Evolutionary conservation across 345 rosid genomes (phyloP).

Genomic region (Salix koriyanagi): DNA sequence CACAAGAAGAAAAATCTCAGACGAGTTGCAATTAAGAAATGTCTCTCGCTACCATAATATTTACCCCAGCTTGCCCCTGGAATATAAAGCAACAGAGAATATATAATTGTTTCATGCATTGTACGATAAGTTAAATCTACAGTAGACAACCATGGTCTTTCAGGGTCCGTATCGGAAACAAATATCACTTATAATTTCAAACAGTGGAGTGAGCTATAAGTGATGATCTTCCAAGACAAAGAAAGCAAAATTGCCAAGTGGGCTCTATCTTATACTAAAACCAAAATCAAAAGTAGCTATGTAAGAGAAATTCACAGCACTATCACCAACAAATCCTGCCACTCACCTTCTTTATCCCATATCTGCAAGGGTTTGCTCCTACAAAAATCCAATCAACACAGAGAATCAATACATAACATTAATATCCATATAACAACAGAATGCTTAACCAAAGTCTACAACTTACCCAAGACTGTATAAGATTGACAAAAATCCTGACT

Average conservation of each 20-base stretch:
- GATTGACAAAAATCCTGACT: conserved; percentile 31
- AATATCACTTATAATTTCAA: background rate
- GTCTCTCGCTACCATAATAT: no score
- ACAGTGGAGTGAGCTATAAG: no score
- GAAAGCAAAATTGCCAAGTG: background rate
- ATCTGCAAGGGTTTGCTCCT: conserved; percentile 38
- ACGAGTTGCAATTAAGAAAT: no score
- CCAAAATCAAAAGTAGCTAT: background rate
- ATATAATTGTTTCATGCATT: no score
- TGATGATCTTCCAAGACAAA: background rate
- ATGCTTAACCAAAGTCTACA: background rate
- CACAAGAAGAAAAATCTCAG: no score
- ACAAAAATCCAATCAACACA: background rate
- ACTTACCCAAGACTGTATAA: conserved; percentile 32
- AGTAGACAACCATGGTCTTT: background rate
- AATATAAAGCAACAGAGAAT: no score
- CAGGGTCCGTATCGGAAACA: background rate
- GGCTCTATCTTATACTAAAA: no score
- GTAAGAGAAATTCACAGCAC: background rate
- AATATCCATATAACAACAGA: background rate
- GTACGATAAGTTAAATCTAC: background rate
- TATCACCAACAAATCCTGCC: background rate
- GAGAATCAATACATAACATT: background rate
- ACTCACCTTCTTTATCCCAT: conserved; percentile 33
- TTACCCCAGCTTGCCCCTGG: no score